phyloP scores from a whole-genome alignment of 2,329 filamentous ascomycete species.

The Pseudogymnoascus sp. region DNA sequence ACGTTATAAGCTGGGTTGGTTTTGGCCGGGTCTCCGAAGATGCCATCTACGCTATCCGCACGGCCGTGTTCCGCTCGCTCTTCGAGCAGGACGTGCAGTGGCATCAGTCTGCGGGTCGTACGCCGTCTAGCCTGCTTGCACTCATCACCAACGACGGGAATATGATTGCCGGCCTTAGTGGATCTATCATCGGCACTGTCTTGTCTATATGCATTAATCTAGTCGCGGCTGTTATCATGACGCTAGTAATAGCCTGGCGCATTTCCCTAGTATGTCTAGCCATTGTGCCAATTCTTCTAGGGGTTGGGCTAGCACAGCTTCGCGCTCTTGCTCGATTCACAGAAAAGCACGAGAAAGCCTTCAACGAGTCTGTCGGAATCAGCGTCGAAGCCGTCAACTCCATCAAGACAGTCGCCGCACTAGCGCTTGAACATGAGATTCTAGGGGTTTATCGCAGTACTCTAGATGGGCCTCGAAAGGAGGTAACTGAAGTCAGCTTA shows the following conservation, averaged over 20 bases:
- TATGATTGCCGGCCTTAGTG: conserved; percentile 58
- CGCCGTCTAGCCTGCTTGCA: conserved; percentile 52
- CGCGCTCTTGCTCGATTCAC: conserved; percentile 54
- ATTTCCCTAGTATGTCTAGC: conserved; percentile 64
- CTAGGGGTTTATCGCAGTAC: conserved; percentile 36
- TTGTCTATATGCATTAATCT: conserved; percentile 63
- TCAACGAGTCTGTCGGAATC: conserved; percentile 52
- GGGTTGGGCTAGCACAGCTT: conserved; percentile 60
- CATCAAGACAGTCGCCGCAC: conserved; percentile 48
- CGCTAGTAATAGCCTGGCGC: conserved; percentile 65
- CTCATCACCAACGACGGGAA: conserved; percentile 63
- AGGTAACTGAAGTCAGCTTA: conserved; percentile 36
- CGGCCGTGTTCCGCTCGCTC: conserved; percentile 54
- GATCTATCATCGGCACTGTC: conserved; percentile 59
- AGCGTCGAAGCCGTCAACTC: conserved; percentile 51
- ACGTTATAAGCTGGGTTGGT: conserved; percentile 46
- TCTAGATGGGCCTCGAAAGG: conserved; percentile 35
- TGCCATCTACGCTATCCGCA: conserved; percentile 53
- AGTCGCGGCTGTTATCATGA: conserved; percentile 56
- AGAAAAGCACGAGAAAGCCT: conserved; percentile 55
- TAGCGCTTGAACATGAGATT: conserved; percentile 50
- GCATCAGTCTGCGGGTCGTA: conserved; percentile 60
- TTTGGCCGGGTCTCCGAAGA: conserved; percentile 54
- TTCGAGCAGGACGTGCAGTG: conserved; percentile 59
- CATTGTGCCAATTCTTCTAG: conserved; percentile 59